These are phyloP conservation scores for Fusarium citri DNA, from an alignment of 2,329 filamentous ascomycete species.

Conservation along the genomic window DNA sequence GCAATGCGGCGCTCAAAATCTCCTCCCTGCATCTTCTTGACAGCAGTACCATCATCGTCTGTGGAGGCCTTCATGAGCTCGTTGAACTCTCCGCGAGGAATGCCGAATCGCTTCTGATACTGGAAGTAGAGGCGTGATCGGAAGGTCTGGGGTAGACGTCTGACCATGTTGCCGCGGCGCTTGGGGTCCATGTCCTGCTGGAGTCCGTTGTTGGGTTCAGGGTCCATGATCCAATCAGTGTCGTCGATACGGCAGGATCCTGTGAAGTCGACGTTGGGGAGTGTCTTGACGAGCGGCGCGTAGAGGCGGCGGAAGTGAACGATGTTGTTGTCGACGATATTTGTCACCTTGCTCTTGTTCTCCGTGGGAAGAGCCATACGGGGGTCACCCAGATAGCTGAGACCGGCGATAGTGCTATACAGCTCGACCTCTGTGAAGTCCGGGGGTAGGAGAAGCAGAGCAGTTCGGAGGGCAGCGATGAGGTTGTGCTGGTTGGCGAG, in stretches of 20 bases:
- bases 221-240: slow-evolving; percentile 55
- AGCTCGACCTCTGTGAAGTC: slow-evolving; percentile 88
- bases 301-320: slow-evolving; percentile 93
- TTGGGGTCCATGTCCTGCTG: slow-evolving; percentile 93
- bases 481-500: slow-evolving; percentile 97
- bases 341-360: slow-evolving; percentile 90
- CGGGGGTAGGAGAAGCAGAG: slow-evolving; percentile 85
- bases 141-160: slow-evolving; percentile 87
- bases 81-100: slow-evolving; percentile 85
- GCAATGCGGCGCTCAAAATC: slow-evolving; percentile 89
- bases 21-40: slow-evolving; percentile 81
- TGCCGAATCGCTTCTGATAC: slow-evolving; percentile 90
- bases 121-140: slow-evolving; percentile 91
- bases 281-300: slow-evolving; percentile 85
- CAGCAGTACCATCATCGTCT: slow-evolving; percentile 75
- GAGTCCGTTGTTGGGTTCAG: slow-evolving; percentile 72
- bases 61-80: slow-evolving; percentile 82
- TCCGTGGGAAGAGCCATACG: slow-evolving; percentile 93
- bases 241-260: slow-evolving; percentile 61
- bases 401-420: slow-evolving; percentile 89
- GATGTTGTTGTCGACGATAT: slow-evolving; percentile 94
- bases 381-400: slow-evolving; percentile 96
- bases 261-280: slow-evolving; percentile 87
- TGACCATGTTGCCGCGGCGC: slow-evolving; percentile 95
- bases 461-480: slow-evolving; percentile 88